Conservation (phyloP, 2,329 filamentous ascomycete genomes). For the Aureobasidium sp. region DNA sequence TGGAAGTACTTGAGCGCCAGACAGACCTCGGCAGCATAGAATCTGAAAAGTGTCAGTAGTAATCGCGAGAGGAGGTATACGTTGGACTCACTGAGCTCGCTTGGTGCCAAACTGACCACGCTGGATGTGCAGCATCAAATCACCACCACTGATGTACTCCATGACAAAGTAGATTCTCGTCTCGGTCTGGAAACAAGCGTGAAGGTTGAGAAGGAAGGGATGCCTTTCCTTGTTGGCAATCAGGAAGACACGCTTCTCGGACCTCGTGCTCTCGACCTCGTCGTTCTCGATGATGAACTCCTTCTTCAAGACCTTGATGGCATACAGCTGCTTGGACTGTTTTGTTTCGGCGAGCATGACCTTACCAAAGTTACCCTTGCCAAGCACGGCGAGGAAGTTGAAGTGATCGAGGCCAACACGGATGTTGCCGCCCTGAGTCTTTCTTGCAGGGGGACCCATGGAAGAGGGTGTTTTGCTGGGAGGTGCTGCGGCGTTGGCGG, state of each 20-base stretch:
- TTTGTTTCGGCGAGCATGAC: constrained; percentile 99
- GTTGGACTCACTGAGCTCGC: constrained; percentile 74
- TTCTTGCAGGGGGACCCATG: constrained; percentile 64
- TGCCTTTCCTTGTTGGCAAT: constrained; percentile 96
- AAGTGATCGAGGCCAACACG: constrained; percentile 96
- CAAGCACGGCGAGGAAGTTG: constrained; percentile 96
- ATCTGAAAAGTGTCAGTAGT: constrained; percentile 46
- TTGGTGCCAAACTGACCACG: constrained; percentile 93
- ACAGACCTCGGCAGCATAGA: constrained; percentile 96
- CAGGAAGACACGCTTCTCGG: constrained; percentile 94
- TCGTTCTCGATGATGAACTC: constrained; percentile 99
- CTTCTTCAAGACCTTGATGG: constrained; percentile 98
- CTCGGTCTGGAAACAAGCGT: constrained; percentile 98
- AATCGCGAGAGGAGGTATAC: neutral
- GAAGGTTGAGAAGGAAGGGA: constrained; percentile 88
- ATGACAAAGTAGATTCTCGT: constrained; percentile 98
- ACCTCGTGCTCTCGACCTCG: constrained; percentile 95
- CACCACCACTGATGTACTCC: constrained; percentile 98
- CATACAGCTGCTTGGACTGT: constrained; percentile 81
- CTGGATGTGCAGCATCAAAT: constrained; percentile 98
- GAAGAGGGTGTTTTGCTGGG: constrained; percentile 15
- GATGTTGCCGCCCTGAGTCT: constrained; percentile 61
- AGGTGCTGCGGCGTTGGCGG: constrained; percentile 32
- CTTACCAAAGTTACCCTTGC: constrained; percentile 99
- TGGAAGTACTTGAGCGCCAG: constrained; percentile 98